Evolutionary conservation across 106 monocot genomes (phyloP).

Genomic region (Cymbidium sinense): DNA sequence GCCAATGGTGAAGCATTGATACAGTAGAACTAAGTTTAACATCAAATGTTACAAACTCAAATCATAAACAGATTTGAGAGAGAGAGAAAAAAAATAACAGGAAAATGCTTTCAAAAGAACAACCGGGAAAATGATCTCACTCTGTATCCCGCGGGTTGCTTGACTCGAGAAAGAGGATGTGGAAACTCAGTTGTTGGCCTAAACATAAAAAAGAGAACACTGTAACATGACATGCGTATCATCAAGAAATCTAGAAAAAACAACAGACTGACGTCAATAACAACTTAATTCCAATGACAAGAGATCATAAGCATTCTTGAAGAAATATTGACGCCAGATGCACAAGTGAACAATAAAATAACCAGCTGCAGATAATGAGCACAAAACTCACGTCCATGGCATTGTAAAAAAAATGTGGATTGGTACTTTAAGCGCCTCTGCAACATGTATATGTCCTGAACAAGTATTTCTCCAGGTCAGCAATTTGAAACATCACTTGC

Average conservation of each 20-base stretch:
- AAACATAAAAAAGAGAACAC: conserved; percentile 3
- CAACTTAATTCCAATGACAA: neutral
- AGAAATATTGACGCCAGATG: neutral
- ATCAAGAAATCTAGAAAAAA: neutral
- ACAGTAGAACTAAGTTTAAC: neutral
- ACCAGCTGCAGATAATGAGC: neutral
- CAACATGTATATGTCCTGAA: conserved; percentile 93
- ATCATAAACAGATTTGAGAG: neutral
- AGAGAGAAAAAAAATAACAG: neutral
- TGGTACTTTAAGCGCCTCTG: conserved; percentile 84
- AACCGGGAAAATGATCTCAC: conserved; percentile 23
- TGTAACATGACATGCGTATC: neutral
- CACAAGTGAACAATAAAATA: neutral
- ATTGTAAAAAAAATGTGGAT: conserved; percentile 94
- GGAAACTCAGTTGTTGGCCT: conserved; percentile 92
- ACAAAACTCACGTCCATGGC: conserved; percentile 87
- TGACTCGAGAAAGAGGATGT: conserved; percentile 91
- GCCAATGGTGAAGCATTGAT: neutral
- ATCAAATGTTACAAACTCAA: neutral
- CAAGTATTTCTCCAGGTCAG: conserved; percentile 39
- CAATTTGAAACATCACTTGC: conserved; percentile 15
- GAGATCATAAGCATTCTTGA: neutral
- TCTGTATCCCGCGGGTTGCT: conserved; percentile 71
- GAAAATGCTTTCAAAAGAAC: neutral
- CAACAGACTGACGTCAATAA: neutral